Evolutionary conservation across 2,329 filamentous ascomycete genomes (phyloP).

Genomic region (Beauveria caledonica): DNA sequence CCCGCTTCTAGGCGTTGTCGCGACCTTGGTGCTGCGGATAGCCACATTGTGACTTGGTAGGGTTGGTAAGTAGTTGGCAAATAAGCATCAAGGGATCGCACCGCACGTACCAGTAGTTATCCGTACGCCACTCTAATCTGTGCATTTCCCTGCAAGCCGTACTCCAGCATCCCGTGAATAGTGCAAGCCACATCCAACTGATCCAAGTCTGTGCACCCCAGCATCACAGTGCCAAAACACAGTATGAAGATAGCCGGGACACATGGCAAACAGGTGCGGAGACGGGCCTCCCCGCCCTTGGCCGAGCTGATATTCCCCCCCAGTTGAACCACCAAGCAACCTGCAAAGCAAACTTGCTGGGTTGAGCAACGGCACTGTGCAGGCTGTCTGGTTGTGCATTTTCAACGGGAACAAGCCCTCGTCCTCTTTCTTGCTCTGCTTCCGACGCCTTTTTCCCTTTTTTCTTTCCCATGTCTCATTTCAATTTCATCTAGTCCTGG

Average conservation of each 20-base stretch:
- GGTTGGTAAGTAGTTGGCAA: neutral
- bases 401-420: neutral
- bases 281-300: constrained; percentile 3
- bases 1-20: neutral
- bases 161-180: neutral
- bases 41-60: neutral
- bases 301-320: neutral
- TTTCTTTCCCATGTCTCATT: neutral
- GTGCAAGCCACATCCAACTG: neutral
- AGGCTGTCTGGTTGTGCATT: constrained; percentile 1
- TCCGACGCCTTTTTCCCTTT: neutral
- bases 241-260: neutral
- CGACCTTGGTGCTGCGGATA: neutral
- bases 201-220: neutral
- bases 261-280: constrained; percentile 11
- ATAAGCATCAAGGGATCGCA: no score
- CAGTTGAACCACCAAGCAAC: neutral
- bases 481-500: neutral
- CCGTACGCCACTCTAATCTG: neutral
- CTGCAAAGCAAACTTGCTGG: constrained; percentile 7
- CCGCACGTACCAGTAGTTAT: neutral
- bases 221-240: neutral
- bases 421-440: neutral
- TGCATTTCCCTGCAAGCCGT: neutral
- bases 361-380: constrained; percentile 2